Base-by-base conservation (phyloP, 192 early-diverging fungal species). In the Phlyctochytrium bullatum region DNA sequence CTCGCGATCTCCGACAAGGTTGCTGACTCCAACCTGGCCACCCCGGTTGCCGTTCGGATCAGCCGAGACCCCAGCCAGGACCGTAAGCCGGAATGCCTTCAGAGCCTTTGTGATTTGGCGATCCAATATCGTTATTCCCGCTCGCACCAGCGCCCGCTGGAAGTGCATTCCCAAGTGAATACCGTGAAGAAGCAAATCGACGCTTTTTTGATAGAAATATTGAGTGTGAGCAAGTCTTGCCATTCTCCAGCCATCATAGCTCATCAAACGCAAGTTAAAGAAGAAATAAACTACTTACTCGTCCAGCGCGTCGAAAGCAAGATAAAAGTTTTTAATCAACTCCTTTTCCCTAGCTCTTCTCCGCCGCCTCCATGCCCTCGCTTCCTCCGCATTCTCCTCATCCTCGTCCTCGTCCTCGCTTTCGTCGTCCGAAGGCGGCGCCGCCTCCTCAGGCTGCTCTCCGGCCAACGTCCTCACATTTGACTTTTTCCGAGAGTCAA, bases 301-400 rank as follows among this genome's bases (percentile, higher is more conserved):
- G 33, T 83, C 83, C 20, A 98, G 73, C 3, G 96, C 88, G 68
- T 98, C 96, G 66, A 90, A 96, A 17, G 94, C 93, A 0, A 88
- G 82, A 76, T 88, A 98, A 73, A 96, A 98, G 29, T 93, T 91
- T 30, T 75, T 59, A 59, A 91, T 71, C 91, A 91, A 94, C 76
- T 67, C 62, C 52, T 28, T 34, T 33, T 69, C 67, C 34, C 67
- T 34, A 20, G 59, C 67, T 17, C 67, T 4, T 35, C 33, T 61
- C 34, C 60, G 34, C 59, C 62, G 60, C 34, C 67, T 47, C 40
- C 6, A 47, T 6, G 40, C 40, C 40, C 40, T 47, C 40, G 10
- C 20, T 20, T 47, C 40, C 10, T 14, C 40, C 31, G 16, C 40
- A 33, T 69, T 60, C 36, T 60, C 30, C 33, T 23, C 67, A 1